phyloP scores from a whole-genome alignment of 306 rosid genomes.

The barrel medic (Medicago truncatula) region DNA sequence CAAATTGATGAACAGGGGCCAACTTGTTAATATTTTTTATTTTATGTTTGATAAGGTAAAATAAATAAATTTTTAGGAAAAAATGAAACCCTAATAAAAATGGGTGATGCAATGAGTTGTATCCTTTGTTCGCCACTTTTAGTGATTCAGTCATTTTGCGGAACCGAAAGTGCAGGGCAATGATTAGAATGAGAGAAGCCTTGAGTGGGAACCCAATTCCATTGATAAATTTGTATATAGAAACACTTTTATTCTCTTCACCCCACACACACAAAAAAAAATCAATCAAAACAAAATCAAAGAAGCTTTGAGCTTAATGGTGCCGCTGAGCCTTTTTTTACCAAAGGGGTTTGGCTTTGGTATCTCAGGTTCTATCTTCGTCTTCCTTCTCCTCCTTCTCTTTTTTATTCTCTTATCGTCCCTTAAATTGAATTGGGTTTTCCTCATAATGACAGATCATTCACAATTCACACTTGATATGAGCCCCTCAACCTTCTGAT shows the following conservation, averaged over 20 bases:
- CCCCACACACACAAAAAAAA: neutral
- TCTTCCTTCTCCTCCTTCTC: no score
- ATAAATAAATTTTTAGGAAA: neutral
- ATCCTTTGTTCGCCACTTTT: neutral
- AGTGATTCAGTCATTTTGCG: neutral
- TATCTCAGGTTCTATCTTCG: no score
- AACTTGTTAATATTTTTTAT: no score
- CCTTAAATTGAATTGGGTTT: no score
- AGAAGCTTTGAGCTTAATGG: slow-evolving; percentile 34
- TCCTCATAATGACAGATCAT: no score
- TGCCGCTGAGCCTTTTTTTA: slow-evolving; percentile 52
- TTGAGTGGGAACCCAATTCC: slow-evolving; percentile 61
- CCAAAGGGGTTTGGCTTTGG: slow-evolving; percentile 43
- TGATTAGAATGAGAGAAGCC: slow-evolving; percentile 90
- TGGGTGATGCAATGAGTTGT: neutral
- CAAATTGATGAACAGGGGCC: no score
- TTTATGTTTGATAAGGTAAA: no score
- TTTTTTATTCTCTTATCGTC: no score
- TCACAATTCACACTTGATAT: no score
- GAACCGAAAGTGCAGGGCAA: slow-evolving; percentile 41
- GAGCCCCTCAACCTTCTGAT: slow-evolving; percentile 47
- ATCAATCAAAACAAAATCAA: neutral
- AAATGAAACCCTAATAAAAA: slow-evolving; percentile 30
- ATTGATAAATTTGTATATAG: neutral
- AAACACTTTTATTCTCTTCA: neutral